Percentiles rank a stretch among this genome's conserved stretches.
Evolutionary conservation across 176 grass and related monocot genomes (phyloP).

Genomic region (Carex scoparia): DNA sequence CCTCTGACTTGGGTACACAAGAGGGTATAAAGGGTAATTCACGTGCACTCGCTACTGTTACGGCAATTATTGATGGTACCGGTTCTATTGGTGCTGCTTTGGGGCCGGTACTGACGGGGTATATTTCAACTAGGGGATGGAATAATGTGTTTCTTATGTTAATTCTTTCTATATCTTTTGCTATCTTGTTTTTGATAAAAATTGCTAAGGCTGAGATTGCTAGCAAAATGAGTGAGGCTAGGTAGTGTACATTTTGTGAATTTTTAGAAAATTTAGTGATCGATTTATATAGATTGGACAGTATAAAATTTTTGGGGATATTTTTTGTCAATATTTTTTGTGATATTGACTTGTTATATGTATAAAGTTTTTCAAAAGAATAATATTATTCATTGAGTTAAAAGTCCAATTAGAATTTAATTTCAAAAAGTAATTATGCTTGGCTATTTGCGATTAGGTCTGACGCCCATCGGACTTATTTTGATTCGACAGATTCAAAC

Average conservation of each 20-base stretch:
- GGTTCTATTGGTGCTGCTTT: slow-evolving; percentile 86
- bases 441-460: too few relatives aligned
- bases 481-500: too few relatives aligned
- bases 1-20: slow-evolving; percentile 90
- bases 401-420: background rate
- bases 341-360: background rate
- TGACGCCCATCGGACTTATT: too few relatives aligned
- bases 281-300: background rate
- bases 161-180: slow-evolving; percentile 67
- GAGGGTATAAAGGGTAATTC: slow-evolving; percentile 70
- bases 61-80: slow-evolving; percentile 79
- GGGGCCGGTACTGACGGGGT: slow-evolving; percentile 83
- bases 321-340: background rate
- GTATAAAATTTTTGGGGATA: background rate
- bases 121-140: slow-evolving; percentile 94
- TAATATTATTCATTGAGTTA: background rate
- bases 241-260: slow-evolving; percentile 21
- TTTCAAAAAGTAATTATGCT: background rate
- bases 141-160: slow-evolving; percentile 91
- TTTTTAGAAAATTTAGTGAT: background rate
- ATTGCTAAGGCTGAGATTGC: slow-evolving; percentile 66
- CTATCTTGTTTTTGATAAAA: slow-evolving; percentile 74
- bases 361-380: background rate
- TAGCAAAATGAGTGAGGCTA: slow-evolving; percentile 35
- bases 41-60: slow-evolving; percentile 76